phyloP scores from a whole-genome alignment of 768 basidiomycete genomes.

The Pulveroboletus sp. region DNA sequence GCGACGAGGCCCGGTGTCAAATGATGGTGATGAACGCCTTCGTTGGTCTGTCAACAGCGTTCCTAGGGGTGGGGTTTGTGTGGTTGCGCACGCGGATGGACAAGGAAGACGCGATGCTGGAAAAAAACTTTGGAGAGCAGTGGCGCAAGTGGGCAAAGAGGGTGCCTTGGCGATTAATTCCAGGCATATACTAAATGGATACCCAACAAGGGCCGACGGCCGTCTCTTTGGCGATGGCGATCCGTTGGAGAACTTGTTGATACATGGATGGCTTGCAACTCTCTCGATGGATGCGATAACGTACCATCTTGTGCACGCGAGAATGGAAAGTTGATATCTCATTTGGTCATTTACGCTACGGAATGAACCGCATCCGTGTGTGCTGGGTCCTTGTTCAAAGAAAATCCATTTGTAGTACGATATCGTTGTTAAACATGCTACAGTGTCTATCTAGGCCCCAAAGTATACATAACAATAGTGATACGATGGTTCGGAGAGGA shows the following conservation, averaged over 20 bases:
- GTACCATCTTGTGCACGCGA: too few relatives aligned
- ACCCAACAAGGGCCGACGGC: too few relatives aligned
- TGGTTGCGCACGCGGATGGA: constrained; percentile 10
- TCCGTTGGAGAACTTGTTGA: too few relatives aligned
- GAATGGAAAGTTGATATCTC: too few relatives aligned
- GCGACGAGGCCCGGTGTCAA: not conserved
- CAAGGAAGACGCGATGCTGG: constrained; percentile 17
- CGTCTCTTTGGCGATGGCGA: too few relatives aligned
- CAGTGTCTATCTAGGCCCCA: constrained; percentile 24
- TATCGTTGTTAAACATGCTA: constrained; percentile 11
- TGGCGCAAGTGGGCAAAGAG: constrained; percentile 14
- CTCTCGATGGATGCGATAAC: too few relatives aligned
- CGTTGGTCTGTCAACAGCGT: not conserved
- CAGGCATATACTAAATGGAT: constrained; percentile 6
- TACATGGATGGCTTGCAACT: too few relatives aligned
- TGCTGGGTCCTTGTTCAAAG: too few relatives aligned
- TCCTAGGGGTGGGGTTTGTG: not conserved
- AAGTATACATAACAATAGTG: constrained; percentile 22
- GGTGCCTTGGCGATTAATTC: constrained; percentile 16
- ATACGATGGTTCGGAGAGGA: constrained; percentile 10
- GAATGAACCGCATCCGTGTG: too few relatives aligned
- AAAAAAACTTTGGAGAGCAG: constrained; percentile 15
- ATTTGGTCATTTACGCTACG: too few relatives aligned
- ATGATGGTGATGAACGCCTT: not conserved
- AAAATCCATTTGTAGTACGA: not conserved